Evolutionary conservation across 2,329 filamentous ascomycete species (phyloP), one percentile per base, ranked within the genome.

Genomic region (Amesomyces nigricolor): DNA sequence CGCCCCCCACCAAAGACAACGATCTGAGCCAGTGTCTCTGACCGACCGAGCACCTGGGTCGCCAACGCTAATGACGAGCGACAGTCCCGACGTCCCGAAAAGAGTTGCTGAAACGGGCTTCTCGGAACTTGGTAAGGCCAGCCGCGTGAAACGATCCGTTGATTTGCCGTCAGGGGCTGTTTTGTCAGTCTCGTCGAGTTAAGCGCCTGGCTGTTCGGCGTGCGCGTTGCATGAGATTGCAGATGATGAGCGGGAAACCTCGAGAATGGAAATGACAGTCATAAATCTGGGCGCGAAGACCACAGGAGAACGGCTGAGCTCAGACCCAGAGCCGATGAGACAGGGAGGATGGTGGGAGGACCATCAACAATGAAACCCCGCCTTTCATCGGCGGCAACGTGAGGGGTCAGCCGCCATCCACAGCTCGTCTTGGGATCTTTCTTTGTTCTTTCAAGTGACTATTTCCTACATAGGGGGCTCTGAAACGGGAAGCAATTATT

Each of bases 161-260:
- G 35, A 17, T 40, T 47, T 17, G 19, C 14, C 40, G 45, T 43
- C 35, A 44, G 26, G 46, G 51, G 42, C 40, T 17, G 42, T 39
- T 48, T 47, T 48, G 30, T 50, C 42, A 7, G 13, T 10, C 30
- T 44, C 32, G 30, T 2, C 40, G 16, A 1, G 11, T 13, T 38
- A 44, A 29, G 55, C 53, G 53, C 51, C 45, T 45, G 45, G 42
- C 49, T 45, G 22, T 39, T 51, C 40, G 42, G 45, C 14, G 38
- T 16, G 37, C 42, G n/a, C 9, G 43, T 47, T 48, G 22, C 37
- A 16, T 19, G 30, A 30, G 16, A 46, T 14, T 17, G 53, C 45
- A 14, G 43, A 22, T 22, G 37, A 47, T 30, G 22, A 5, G 42
- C 30, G 19, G 16, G 35, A 17, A 19, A 38, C 16, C 10, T 17